phyloP scores from a whole-genome alignment of 345 rosid species.

The Crucihimalaya himalaica region DNA sequence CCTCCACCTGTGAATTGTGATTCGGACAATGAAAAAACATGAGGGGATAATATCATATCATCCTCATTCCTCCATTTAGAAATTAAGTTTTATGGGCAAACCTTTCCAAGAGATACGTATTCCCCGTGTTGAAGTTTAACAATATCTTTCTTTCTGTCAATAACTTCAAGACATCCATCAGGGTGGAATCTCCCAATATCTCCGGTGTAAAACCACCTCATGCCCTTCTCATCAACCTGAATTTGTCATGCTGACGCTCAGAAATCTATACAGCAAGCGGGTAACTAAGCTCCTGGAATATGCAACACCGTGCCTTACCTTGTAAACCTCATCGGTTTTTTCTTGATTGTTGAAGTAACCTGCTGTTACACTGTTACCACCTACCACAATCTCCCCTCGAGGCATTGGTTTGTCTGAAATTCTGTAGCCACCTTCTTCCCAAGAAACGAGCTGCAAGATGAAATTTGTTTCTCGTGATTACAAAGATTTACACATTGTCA shows the following conservation, averaged over 20 bases:
- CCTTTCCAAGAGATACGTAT: constrained; percentile 92
- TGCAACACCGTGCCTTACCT: constrained; percentile 46
- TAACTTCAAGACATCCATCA: constrained; percentile 92
- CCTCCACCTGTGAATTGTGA: constrained; percentile 68
- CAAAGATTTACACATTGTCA: background rate
- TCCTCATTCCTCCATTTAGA: background rate
- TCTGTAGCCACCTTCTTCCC: constrained; percentile 87
- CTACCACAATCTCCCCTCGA: constrained; percentile 87
- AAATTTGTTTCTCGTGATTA: background rate
- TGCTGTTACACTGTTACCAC: constrained; percentile 73
- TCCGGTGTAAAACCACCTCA: constrained; percentile 86
- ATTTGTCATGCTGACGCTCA: constrained; percentile 15
- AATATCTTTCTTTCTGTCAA: constrained; percentile 93
- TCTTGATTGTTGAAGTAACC: constrained; percentile 81
- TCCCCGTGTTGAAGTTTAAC: constrained; percentile 97
- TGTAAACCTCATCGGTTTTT: constrained; percentile 80
- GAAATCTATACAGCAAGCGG: background rate
- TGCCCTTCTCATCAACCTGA: constrained; percentile 83
- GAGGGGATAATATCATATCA: background rate
- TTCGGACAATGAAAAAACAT: constrained; percentile 19
- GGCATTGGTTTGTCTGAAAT: constrained; percentile 83
- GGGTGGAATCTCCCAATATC: constrained; percentile 84
- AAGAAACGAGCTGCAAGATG: constrained; percentile 72
- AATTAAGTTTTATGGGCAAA: constrained; percentile 19
- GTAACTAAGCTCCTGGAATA: background rate